Evolutionary conservation across 371 early-diverging fungal species (phyloP), one percentile per base, ranked within the genome.

Genomic region (Nosema muscidifuracis): DNA sequence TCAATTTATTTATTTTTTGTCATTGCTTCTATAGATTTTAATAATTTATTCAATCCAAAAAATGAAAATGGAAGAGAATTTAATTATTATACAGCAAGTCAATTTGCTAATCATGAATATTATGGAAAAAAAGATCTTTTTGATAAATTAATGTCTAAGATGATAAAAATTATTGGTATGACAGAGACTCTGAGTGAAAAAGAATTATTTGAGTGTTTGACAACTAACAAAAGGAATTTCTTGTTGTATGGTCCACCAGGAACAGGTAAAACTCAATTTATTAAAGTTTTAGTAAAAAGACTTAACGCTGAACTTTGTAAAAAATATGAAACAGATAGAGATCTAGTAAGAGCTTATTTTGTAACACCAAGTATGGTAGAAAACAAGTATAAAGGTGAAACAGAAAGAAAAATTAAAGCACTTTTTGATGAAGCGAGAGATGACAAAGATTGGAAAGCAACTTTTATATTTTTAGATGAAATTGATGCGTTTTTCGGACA

Each of bases 221-320:
- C 4, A 20, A 6, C 47, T 10, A 12, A 6, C n/a, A 10, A 3
- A 10, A 47, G 47, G 20, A 78, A 78, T 40, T 56, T 75, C 34
- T 24, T 80, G n/a, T 55, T 80, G 2, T 76, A 75, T 55, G 81
- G 81, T 16, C 60, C 65, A 36, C 78, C 81, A 18, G 81, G 81
- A 38, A 80, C 81, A 16, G 81, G 81, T 31, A 80, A 80, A 63
- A 78, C 81, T 6, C 61, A 71, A 20, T 77, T 77, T 71, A 74
- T 67, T 22, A 57, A 74, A 34, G 73, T 72, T 58, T 10, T 80
- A 0, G 57, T 63, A 36, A 60, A 70, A 53, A 22, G 60, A 30
- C 18, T 73, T 26, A 74, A 77, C 22, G 33, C 71, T 12, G 74
- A 47, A 6, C n/a, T 47, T n/a, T 10, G n/a, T n/a, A n/a, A 47